Conservation (phyloP, 2,329 filamentous ascomycete species). For the Magnaporthiopsis rhizophila region DNA sequence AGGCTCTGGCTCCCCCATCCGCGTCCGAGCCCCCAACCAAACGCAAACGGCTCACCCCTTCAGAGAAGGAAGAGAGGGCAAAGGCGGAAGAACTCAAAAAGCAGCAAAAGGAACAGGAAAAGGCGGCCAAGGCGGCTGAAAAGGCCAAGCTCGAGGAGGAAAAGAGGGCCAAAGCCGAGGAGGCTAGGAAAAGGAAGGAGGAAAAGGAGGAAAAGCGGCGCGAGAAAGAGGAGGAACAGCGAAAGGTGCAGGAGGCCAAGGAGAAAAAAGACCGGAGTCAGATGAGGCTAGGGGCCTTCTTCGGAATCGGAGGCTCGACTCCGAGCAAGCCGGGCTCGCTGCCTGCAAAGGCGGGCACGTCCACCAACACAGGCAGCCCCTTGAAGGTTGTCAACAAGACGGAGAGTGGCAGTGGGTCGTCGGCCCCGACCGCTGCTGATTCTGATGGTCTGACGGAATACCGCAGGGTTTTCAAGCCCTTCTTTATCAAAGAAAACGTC, state of each 20-base stretch:
- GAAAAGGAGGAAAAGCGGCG: constrained; percentile 36
- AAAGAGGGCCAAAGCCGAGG: constrained; percentile 24
- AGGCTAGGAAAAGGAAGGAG: constrained; percentile 30
- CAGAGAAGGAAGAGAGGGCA: constrained; percentile 28
- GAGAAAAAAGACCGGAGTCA: constrained; percentile 43
- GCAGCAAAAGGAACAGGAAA: constrained; percentile 22
- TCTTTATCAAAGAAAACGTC: constrained; percentile 68
- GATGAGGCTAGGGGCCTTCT: constrained; percentile 39
- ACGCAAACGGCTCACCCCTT: constrained; percentile 36
- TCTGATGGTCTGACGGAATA: constrained; percentile 42
- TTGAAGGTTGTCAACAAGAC: constrained; percentile 17
- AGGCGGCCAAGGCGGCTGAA: constrained; percentile 29
- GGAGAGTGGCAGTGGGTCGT: background rate
- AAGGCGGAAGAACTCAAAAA: constrained; percentile 16
- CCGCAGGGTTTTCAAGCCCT: constrained; percentile 67
- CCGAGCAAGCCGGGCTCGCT: constrained; percentile 33
- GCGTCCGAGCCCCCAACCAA: constrained; percentile 28
- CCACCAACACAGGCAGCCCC: constrained; percentile 11
- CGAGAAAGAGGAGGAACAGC: constrained; percentile 45
- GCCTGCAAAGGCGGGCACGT: constrained; percentile 12
- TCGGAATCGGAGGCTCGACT: constrained; percentile 28
- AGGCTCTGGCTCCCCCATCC: background rate
- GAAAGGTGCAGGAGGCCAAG: constrained; percentile 31
- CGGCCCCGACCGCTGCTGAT: constrained; percentile 8
- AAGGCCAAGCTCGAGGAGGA: constrained; percentile 29